Evolutionary conservation across 2,329 filamentous ascomycete species (phyloP), one percentile per base, ranked within the genome.

Genomic region (Arthroderma uncinatum): DNA sequence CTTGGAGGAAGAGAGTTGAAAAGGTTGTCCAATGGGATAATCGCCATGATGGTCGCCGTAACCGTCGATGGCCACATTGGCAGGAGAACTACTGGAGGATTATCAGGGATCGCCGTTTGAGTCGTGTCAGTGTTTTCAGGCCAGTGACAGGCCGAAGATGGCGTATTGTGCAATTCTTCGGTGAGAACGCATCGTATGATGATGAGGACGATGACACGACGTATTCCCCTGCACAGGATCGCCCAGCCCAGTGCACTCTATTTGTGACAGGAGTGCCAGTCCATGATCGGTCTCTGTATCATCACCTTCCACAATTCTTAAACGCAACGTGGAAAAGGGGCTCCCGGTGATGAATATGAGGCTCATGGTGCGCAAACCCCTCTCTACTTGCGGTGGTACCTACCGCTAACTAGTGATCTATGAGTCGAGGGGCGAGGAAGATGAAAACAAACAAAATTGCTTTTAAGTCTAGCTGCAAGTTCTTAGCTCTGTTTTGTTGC

Each of bases 1-100:
- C 87, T 74, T 97, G 73, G 92, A 97, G 73, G 91, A 96, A 68
- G 80, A 84, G 70, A 81, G 76, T 76, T 85, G 78, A 84, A 89
- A 82, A 79, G 80, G 78, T 37, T 53, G 21, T 79, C 71, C 72
- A 75, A 66, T 62, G 65, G 60, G 65, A 71, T 62, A 63, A 71
- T 67, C 62, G 70, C 64, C 69, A 68, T 64, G 67, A 70, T 59
- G 70, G 64, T 67, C 67, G 66, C 66, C 66, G 70, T 66, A 68
- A 65, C 59, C 70, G 68, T 63, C 67, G 69, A 63, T 66, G 62
- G 62, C 64, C 68, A 63, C 66, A 66, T 62, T 67, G 68, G 63
- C 67, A 63, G 63, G 61, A 28, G 66, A 53, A 39, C 50, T 25
- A 53, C 36, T 53, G 36, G 57, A 60, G 59, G 62, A 53, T 40